These are phyloP conservation scores for Mollisia scopiformis DNA, from an alignment of 2,329 filamentous ascomycete species.

Conservation along the genomic window DNA sequence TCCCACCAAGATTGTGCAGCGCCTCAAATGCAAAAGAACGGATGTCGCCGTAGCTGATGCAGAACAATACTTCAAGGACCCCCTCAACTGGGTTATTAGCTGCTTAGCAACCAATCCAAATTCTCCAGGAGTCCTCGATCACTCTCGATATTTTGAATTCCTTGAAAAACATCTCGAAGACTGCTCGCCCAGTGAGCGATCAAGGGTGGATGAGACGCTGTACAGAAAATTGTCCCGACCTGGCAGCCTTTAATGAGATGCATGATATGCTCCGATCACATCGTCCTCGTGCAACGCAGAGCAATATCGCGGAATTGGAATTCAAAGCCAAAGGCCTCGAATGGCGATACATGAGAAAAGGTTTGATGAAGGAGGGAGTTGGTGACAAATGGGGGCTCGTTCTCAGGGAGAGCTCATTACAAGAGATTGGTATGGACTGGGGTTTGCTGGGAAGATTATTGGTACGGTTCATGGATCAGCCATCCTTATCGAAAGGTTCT, in stretches of 20 bases:
- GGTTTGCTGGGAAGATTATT: not conserved
- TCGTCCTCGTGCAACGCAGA: not conserved
- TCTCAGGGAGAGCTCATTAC: not conserved
- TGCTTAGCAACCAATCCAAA: not conserved
- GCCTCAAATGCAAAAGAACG: no score
- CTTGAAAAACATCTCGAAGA: slow-evolving; percentile 4
- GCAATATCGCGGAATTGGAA: not conserved
- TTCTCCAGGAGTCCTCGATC: not conserved
- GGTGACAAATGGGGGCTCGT: no score
- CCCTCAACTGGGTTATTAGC: not conserved
- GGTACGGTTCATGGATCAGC: not conserved
- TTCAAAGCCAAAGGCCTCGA: not conserved
- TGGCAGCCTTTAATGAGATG: slow-evolving; percentile 14
- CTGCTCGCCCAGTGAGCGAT: not conserved
- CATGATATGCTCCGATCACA: slow-evolving; percentile 4
- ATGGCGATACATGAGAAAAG: not conserved
- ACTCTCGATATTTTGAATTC: slow-evolving; percentile 6
- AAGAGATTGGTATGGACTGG: not conserved
- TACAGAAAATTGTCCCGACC: slow-evolving; percentile 5
- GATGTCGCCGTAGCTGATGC: not conserved
- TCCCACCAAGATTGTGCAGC: no score
- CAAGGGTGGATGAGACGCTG: slow-evolving; percentile 3
- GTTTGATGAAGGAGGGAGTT: not conserved
- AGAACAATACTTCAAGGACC: not conserved
- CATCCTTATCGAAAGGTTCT: not conserved